Conservation (phyloP, 106 monocot species). For the Dendrobium officinale region DNA sequence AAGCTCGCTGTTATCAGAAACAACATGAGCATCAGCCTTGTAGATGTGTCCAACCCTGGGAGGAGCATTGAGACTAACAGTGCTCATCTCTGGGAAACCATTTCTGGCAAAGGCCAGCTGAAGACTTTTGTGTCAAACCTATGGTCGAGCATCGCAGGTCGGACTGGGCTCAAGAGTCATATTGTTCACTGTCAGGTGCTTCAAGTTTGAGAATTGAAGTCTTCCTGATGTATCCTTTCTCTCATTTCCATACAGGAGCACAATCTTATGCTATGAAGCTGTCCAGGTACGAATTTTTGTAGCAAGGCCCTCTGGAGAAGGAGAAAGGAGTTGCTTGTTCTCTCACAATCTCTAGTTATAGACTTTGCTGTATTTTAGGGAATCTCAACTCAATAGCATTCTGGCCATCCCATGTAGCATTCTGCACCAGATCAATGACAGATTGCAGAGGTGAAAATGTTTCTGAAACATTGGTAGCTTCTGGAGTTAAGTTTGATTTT, state of each 20-base stretch:
- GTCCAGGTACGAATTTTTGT: neutral
- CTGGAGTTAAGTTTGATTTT: neutral
- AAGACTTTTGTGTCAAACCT: conserved; percentile 44
- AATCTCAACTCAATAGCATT: neutral
- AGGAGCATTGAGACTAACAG: conserved; percentile 23
- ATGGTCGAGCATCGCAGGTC: conserved; percentile 48
- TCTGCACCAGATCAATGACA: neutral
- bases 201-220: conserved; percentile 30
- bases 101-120: conserved; percentile 41
- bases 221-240: neutral
- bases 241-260: neutral
- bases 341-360: neutral
- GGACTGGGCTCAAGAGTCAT: conserved; percentile 32
- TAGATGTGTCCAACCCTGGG: conserved; percentile 23
- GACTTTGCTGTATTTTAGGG: neutral
- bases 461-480: conserved; percentile 10
- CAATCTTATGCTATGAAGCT: neutral
- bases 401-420: neutral
- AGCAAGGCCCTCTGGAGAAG: neutral
- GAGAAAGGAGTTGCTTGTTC: neutral
- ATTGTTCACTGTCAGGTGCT: conserved; percentile 60
- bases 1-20: conserved; percentile 41
- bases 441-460: conserved; percentile 4
- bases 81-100: conserved; percentile 29
- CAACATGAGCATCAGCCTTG: conserved; percentile 47